Conservation (phyloP, 176 grass and related monocot genomes). For the Avena eriantha region DNA sequence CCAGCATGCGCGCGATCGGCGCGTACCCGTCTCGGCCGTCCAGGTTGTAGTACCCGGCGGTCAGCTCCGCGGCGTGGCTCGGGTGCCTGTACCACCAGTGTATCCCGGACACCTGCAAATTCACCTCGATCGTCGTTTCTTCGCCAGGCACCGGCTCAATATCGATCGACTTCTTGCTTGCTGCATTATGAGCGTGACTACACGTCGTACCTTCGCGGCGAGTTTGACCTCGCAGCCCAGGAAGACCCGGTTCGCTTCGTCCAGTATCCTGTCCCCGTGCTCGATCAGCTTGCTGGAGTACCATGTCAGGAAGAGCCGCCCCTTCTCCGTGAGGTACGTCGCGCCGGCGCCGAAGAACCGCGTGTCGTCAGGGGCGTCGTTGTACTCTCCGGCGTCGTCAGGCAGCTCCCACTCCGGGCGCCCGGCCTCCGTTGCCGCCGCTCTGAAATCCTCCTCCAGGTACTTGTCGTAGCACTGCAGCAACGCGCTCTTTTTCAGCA, state of each 20-base stretch:
- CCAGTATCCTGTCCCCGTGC: constrained; percentile 66
- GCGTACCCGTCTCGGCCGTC: constrained; percentile 63
- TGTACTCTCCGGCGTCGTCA: constrained; percentile 52
- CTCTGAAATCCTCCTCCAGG: constrained; percentile 66
- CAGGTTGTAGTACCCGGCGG: constrained; percentile 83
- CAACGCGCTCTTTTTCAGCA: neutral
- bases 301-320: constrained; percentile 82
- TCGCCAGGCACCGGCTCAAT: neutral
- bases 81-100: constrained; percentile 86
- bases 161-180: too few species aligned
- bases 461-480: constrained; percentile 84
- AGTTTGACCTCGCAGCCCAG: constrained; percentile 69
- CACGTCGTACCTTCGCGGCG: constrained; percentile 53
- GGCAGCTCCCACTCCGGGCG: constrained; percentile 75
- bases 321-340: constrained; percentile 57
- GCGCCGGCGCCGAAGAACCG: constrained; percentile 68
- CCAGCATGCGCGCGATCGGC: constrained; percentile 59
- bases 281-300: constrained; percentile 75
- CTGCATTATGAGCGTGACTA: neutral
- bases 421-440: constrained; percentile 44
- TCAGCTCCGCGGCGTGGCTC: constrained; percentile 85
- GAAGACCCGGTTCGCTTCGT: constrained; percentile 70
- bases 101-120: constrained; percentile 64
- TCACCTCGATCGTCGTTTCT: neutral
- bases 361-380: constrained; percentile 62